Percentiles rank a stretch among this genome's conserved stretches.
These are phyloP conservation scores for Paracamarosporium sp. DNA, from an alignment of 2,329 filamentous ascomycete genomes.

Conservation along the genomic window DNA sequence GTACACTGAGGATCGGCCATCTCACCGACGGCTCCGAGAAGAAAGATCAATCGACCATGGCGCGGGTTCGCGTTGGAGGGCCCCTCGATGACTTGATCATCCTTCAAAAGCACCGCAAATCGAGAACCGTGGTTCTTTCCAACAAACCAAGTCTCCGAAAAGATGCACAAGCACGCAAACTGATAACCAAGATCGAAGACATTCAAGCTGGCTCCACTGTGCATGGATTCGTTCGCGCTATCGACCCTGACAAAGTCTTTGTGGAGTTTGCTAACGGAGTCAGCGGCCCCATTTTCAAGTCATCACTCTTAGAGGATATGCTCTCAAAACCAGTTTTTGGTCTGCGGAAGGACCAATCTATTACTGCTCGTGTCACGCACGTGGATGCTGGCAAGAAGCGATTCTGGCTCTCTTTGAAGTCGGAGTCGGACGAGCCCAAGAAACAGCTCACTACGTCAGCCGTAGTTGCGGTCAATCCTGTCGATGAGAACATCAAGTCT, in stretches of 20 bases:
- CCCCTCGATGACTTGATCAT: slow-evolving; percentile 82
- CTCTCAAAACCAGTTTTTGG: slow-evolving; percentile 77
- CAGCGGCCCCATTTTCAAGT: slow-evolving; percentile 80
- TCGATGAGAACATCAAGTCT: slow-evolving; percentile 69
- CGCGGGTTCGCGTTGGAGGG: slow-evolving; percentile 84
- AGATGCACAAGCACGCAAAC: slow-evolving; percentile 72
- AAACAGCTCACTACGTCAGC: slow-evolving; percentile 38
- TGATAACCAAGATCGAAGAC: slow-evolving; percentile 76
- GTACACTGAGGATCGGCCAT: slow-evolving; percentile 77
- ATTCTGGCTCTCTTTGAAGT: slow-evolving; percentile 70
- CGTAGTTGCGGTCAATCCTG: slow-evolving; percentile 60
- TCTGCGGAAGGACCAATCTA: slow-evolving; percentile 75
- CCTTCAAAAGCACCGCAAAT: slow-evolving; percentile 82
- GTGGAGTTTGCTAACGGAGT: slow-evolving; percentile 84
- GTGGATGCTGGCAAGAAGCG: slow-evolving; percentile 74
- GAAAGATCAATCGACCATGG: slow-evolving; percentile 78
- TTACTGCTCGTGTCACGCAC: slow-evolving; percentile 74
- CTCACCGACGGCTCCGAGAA: slow-evolving; percentile 82
- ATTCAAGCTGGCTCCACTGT: slow-evolving; percentile 72
- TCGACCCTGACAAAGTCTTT: slow-evolving; percentile 81
- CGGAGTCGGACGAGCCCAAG: slow-evolving; percentile 40
- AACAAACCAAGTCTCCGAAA: slow-evolving; percentile 84
- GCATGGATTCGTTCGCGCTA: slow-evolving; percentile 83
- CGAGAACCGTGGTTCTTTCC: slow-evolving; percentile 76
- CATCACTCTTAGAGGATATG: slow-evolving; percentile 75